phyloP scores from a whole-genome alignment of 202 grass and related monocot genomes.

The Bolboschoenoplectus hybrid region DNA sequence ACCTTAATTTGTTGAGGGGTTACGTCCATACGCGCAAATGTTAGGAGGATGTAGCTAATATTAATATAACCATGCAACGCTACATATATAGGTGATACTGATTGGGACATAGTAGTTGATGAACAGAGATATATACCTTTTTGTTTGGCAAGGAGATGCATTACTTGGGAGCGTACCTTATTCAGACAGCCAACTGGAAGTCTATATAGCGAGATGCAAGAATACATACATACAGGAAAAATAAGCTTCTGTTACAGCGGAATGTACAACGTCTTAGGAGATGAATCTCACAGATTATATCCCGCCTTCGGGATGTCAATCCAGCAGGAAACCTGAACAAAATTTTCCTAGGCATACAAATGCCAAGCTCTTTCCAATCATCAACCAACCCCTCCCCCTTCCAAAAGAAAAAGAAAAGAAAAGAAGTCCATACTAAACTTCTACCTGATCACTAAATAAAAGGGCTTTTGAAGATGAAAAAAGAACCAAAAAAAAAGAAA shows the following conservation, averaged over 20 bases:
- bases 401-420: neutral
- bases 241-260: neutral
- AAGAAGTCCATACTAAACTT: conserved; percentile 36
- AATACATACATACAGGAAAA: neutral
- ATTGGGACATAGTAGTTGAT: neutral
- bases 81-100: conserved; percentile 11
- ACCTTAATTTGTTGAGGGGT: conserved; percentile 31
- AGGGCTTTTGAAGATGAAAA: conserved; percentile 30
- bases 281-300: conserved; percentile 22
- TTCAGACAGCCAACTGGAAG: neutral
- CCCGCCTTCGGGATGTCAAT: neutral
- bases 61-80: conserved; percentile 12
- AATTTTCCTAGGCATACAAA: conserved; percentile 56
- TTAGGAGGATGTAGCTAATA: neutral
- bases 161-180: neutral
- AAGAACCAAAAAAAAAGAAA: conserved; percentile 18
- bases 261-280: conserved; percentile 23
- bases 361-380: conserved; percentile 35
- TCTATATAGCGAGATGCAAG: neutral
- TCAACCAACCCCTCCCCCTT: neutral
- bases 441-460: conserved; percentile 18
- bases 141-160: neutral
- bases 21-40: conserved; percentile 19
- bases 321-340: conserved; percentile 38
- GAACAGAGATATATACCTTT: neutral